Base-by-base conservation (phyloP, 768 basidiomycete genomes). In the Pulveroboletus sp. region DNA sequence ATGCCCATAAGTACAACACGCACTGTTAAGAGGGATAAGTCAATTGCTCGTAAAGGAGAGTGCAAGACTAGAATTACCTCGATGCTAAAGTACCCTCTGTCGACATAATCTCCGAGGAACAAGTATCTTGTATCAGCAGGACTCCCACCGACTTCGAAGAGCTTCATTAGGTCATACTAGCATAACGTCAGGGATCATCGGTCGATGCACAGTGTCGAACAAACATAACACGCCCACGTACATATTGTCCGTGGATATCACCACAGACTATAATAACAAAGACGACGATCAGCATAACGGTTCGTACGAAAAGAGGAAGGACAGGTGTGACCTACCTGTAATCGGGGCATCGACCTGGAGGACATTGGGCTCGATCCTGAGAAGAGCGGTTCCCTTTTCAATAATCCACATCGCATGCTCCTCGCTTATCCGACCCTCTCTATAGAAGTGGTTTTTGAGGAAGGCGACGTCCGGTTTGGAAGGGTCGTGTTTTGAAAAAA, bases 161-260 rank as follows among this genome's bases (percentile, higher is more conserved):
- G 74, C 71, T 94, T 93, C 92, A 94, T 94, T 58, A 94, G 72
- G 70, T 94, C 92, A 59, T 89, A 94, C 89, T 93, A 49, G 46
- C 5, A 40, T 18, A 33, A 43, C 36, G 46, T 26, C 35, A 57
- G 11, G 30, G 40, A 33, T 40, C 47, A 36, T 37, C 13, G 49
- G 50, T 63, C 54, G 59, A 59, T 58, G 48, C 30, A 57, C 32
- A 55, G 53, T 27, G 28, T 24, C 45, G 26, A 47, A 30, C 28
- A 17, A 46, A 46, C 50, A 49, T 33, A 41, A 49, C 46, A 39
- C 33, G 50, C 46, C 32, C 48, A 59, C 89, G 67, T 60, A 96
- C 95, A 73, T 99, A 99, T 90, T 99, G 95, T 1, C 95, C 95
- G 61, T 98, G 95, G 40, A 98, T 96, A 72, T 98, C 95, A 42